Evolutionary conservation across 176 grass and related monocot species (phyloP), one percentile per base, ranked within the genome.

Genomic region (Dactylis glomerata): DNA sequence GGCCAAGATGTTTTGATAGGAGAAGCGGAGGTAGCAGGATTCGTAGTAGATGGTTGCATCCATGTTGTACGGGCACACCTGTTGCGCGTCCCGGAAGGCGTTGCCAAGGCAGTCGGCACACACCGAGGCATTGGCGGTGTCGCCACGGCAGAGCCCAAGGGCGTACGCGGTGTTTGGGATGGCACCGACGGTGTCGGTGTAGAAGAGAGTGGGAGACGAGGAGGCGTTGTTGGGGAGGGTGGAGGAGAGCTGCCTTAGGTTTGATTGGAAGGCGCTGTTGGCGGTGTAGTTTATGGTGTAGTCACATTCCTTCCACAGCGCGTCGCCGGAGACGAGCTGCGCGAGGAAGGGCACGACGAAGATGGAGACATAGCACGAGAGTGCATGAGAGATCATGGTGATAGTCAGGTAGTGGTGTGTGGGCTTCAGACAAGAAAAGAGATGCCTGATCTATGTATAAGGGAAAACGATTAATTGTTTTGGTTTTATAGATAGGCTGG

Each of bases 81-180:
- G 13, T 1, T 33, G n/a, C 49, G 59, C 54, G 23, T 82, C 44
- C 19, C 1, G 14, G 14, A 63, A 83, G 47, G 84, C 64, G 41
- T 36, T 62, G n/a, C 32, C 6, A 70, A 87, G 30, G 80, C 84
- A 87, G 32, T 13, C 8, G 22, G 19, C 12, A 64, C 89, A 91
- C 5, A 0, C n/a, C 38, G 61, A 63, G 8, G 16, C 3, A 69
- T 64, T 75, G 20, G 56, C 44, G 26, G 40, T 44, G 41, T 87
- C 89, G 66, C 66, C 66, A 10, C 66, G 66, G 66, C 66, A 69
- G 66, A 69, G 66, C 8, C 34, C 41, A 19, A 69, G 66, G 14
- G 14, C 46, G 14, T 49, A 49, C 14, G 17, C 46, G 46, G 46
- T 16, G 15, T 49, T 17, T 3, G 66, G 66, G n/a, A 30, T 14